Evolutionary conservation across 441 rosid species (phyloP).

Genomic region (Pelargonium cotyledonis): DNA sequence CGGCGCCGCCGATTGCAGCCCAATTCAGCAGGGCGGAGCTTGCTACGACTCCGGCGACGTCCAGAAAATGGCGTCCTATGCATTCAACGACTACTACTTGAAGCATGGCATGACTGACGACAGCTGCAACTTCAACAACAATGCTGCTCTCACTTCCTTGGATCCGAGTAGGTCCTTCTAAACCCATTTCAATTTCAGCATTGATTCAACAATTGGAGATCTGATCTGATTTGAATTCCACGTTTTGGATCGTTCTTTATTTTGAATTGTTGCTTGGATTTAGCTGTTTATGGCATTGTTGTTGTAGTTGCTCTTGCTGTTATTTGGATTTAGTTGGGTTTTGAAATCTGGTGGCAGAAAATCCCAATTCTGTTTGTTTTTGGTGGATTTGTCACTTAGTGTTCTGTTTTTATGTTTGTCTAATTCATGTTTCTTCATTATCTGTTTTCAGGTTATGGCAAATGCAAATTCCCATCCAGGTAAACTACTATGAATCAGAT

Average conservation of each 20-base stretch:
- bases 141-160: conserved; percentile 78
- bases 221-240: background rate
- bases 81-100: conserved; percentile 75
- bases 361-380: background rate
- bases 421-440: background rate
- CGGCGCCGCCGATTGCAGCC: conserved; percentile 70
- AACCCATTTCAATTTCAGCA: background rate
- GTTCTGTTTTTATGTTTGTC: conserved; percentile 7
- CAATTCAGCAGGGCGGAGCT: conserved; percentile 65
- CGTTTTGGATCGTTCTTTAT: background rate
- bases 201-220: background rate
- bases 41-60: conserved; percentile 63
- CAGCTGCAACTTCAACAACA: conserved; percentile 62
- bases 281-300: too few species aligned
- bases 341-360: too few species aligned
- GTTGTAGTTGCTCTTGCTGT: too few species aligned
- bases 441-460: conserved; percentile 56
- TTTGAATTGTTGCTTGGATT: too few species aligned
- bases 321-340: too few species aligned
- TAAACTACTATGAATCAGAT: conserved; percentile 21
- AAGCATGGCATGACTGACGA: conserved; percentile 68
- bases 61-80: conserved; percentile 67
- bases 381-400: background rate
- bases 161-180: conserved; percentile 55
- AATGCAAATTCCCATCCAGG: conserved; percentile 83